Conservation (phyloP, 441 rosid genomes). For the Metrosideros polymorpha region DNA sequence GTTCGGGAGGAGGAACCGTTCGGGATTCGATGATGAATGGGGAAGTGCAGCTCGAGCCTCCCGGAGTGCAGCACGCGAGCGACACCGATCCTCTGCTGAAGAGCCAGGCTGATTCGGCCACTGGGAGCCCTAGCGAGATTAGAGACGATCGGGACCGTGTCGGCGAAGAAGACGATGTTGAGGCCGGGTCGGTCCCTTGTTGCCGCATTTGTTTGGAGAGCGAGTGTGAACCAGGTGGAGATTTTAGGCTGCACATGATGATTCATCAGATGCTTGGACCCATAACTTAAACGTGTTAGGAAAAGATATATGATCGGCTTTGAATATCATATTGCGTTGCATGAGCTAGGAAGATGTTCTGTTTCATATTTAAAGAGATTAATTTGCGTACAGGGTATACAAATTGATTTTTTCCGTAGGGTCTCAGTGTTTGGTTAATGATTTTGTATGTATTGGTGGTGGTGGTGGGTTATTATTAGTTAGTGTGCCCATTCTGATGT, state of each 20-base stretch:
- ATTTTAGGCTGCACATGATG: not conserved
- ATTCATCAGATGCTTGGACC: not conserved
- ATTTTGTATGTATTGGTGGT: not conserved
- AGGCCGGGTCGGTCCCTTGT: conserved; percentile 56
- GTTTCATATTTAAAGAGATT: not conserved
- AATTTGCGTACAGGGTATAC: not conserved
- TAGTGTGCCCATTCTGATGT: not conserved
- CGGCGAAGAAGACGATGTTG: conserved; percentile 18
- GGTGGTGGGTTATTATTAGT: not conserved
- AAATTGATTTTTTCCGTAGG: not conserved
- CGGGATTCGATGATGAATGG: conserved; percentile 26
- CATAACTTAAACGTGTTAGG: not conserved
- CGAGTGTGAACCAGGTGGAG: conserved; percentile 61
- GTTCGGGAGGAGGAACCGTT: not conserved
- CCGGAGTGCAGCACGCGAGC: conserved; percentile 25
- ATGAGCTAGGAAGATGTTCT: not conserved
- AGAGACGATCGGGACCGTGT: conserved; percentile 15
- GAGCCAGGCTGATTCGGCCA: conserved; percentile 14
- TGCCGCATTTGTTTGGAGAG: conserved; percentile 94
- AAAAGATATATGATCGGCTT: not conserved
- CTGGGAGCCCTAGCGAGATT: conserved; percentile 41
- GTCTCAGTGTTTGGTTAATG: not conserved
- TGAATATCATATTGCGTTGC: not conserved
- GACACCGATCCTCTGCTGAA: conserved; percentile 72
- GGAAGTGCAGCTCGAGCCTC: conserved; percentile 61